phyloP scores from a whole-genome alignment of 2,329 filamentous ascomycete genomes.

The Pyricularia grisea region DNA sequence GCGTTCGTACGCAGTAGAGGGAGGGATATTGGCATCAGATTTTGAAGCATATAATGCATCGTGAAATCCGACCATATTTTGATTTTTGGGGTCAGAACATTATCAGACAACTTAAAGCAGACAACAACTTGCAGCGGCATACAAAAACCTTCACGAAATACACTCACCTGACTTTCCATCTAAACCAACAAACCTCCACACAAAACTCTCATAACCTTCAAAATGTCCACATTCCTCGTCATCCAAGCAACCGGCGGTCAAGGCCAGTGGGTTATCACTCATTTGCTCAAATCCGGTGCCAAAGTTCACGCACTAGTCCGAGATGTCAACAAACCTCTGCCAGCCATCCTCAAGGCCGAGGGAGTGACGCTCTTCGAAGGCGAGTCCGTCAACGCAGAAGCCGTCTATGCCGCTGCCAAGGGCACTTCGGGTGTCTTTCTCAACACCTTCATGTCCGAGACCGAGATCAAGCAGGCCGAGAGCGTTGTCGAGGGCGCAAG shows the following conservation, averaged over 20 bases:
- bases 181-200: too few relatives aligned
- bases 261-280: slow-evolving; percentile 17
- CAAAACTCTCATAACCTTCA: not conserved
- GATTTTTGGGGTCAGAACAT: too few relatives aligned
- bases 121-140: too few relatives aligned
- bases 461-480: slow-evolving; percentile 20
- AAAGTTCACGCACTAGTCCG: slow-evolving; percentile 26
- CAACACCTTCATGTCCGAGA: slow-evolving; percentile 16
- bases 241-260: slow-evolving; percentile 25
- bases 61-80: too few relatives aligned
- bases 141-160: too few relatives aligned
- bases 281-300: slow-evolving; percentile 22
- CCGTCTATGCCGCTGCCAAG: slow-evolving; percentile 19
- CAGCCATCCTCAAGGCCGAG: slow-evolving; percentile 12
- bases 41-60: too few relatives aligned
- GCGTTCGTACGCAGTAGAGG: too few relatives aligned
- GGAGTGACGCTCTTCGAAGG: slow-evolving; percentile 25
- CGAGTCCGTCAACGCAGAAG: slow-evolving; percentile 22
- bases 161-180: too few relatives aligned
- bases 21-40: too few relatives aligned
- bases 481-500: slow-evolving; percentile 20
- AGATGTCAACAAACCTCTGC: slow-evolving; percentile 19
- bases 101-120: too few relatives aligned
- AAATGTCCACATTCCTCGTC: slow-evolving; percentile 23
- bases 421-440: slow-evolving; percentile 23